Base-by-base conservation (phyloP, 169 alveolate species). In the Perkinsus marinus region DNA sequence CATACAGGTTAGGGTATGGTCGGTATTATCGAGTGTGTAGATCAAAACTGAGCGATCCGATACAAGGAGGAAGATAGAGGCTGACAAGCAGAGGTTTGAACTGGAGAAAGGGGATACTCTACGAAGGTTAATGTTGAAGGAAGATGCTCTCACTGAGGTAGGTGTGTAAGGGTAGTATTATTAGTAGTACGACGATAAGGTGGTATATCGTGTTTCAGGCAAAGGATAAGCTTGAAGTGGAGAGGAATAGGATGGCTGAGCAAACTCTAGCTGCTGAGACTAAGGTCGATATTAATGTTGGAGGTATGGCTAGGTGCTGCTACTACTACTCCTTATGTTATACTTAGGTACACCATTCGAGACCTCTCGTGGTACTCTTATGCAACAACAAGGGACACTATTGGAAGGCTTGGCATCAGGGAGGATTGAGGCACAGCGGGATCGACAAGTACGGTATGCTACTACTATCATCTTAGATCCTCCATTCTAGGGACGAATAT, bases 1-100 rank as follows among this genome's bases (percentile, higher is more conserved):
- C 26, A 17, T 39, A 17, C 47, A 13, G 34, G 3, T 34, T 79
- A 34, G 36, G 30, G 3, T 34, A 17, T 43, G 9, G 68, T 43
- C 17, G 68, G 26, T 38, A 68, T 47, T 7, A 68, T 0, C 39
- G 91, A 89, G 98, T 90, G 96, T 96, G 93, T 98, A 96, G 91
- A 93, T 96, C 26, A 96, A 96, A 92, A 94, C 95, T 43, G 98
- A 96, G 92, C 90, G 97, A 39, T 97, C 96, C 90, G 98, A 96
- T 92, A 93, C 97, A 46, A 92, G 97, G 37, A 90, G 96, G 46
- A 93, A 97, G 90, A 92, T 96, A 38, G 96, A 94, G 34, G 98
- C 95, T 90, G 97, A 96, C 89, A 91, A 96, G 69, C 91, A 92
- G 91, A 91, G 95, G 92, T 93, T 96, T 46, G 94, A 95, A 36